Evolutionary conservation across 257 asterid species (phyloP), one percentile per base, ranked within the genome.

Genomic region (Jacaranda mimosifolia): DNA sequence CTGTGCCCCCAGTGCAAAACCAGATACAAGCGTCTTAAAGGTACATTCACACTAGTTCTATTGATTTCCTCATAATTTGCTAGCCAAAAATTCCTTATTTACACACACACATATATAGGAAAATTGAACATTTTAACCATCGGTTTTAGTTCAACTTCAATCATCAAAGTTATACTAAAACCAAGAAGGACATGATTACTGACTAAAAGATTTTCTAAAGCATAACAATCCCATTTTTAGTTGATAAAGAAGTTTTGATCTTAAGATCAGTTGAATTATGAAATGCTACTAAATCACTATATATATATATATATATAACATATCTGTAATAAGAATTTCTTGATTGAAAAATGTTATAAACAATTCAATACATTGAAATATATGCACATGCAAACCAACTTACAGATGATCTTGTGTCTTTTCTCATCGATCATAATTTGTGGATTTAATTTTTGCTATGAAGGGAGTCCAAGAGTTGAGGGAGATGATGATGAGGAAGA

Each of bases 401-500:
- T 26, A 26, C 32, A 26, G 32, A 26, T 26, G 32, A 26, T 26
- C 32, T 26, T 26, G 32, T 26, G 32, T 26, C 32, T 26, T 26
- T 26, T 26, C 32, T 26, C 32, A 26, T 26, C 32, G 32, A 26
- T 26, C 32, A 26, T 26, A 26, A 26, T 26, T 26, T 26, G 32
- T 26, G 32, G 32, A 2, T 26, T 26, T 26, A 26, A 26, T 26
- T 26, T 26, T 26, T 26, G 32, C 32, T 26, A 26, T 26, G 32
- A 78, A 94, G 98, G 98, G 87, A 86, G 99, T 79, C 91, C 96
- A 43, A 89, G 98, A 88, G 99, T 94, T 77, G 96, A 91, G 63
- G 99, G 99, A 77, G 99, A 94, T 68, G 99, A 94, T 9, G 99
- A 94, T 7, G 99, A 94, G 84, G 99, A 94, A 84, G 99, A 94